phyloP scores from a whole-genome alignment of 495 filamentous ascomycete genomes.

The Letharia columbiana region DNA sequence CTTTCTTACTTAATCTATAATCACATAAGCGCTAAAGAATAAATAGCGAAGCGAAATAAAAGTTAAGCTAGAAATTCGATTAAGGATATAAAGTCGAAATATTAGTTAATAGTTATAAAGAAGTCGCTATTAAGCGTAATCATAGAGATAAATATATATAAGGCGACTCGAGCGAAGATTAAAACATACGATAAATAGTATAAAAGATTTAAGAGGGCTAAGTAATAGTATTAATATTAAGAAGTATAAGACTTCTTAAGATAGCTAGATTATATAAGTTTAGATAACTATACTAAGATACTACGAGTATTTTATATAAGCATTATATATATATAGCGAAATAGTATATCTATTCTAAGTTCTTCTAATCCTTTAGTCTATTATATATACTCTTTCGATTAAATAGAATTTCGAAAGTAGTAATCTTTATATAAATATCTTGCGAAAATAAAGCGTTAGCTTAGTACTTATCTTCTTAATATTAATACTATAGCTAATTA shows the following conservation, averaged over 20 bases:
- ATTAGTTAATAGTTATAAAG: slow-evolving; percentile 38
- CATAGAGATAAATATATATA: slow-evolving; percentile 37
- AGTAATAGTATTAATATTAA: too few species aligned
- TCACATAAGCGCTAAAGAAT: slow-evolving; percentile 35
- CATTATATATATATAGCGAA: too few species aligned
- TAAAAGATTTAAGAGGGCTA: too few species aligned
- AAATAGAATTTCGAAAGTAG: not conserved
- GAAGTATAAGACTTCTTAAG: too few species aligned
- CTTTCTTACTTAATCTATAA: slow-evolving; percentile 38
- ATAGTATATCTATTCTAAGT: too few species aligned
- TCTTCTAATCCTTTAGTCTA: too few species aligned
- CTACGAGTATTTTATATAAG: too few species aligned
- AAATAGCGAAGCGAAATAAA: slow-evolving; percentile 31
- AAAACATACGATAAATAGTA: too few species aligned
- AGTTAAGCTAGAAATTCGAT: slow-evolving; percentile 37
- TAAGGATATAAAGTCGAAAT: slow-evolving; percentile 39
- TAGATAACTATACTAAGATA: too few species aligned
- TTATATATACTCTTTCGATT: too few species aligned
- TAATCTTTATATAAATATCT: not conserved
- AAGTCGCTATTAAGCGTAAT: slow-evolving; percentile 38
- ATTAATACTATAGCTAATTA: not conserved
- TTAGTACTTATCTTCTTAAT: not conserved
- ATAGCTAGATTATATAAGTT: too few species aligned
- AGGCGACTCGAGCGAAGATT: slow-evolving; percentile 35
- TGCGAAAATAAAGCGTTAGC: not conserved